Base-by-base conservation (phyloP, 257 asterid species). In the Forsythia suspensa region DNA sequence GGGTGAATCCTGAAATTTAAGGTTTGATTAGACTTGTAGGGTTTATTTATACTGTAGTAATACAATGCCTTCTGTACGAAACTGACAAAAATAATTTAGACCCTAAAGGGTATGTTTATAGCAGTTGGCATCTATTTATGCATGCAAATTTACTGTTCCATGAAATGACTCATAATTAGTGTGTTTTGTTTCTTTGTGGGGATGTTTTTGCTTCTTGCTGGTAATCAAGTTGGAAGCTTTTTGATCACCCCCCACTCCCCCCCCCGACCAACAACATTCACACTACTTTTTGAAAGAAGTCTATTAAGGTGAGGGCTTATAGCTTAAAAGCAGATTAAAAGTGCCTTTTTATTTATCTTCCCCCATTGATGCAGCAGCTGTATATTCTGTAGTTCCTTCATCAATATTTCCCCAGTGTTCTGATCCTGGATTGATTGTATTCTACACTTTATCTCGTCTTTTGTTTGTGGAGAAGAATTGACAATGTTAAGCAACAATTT, bases 301-400 rank as follows among this genome's bases (percentile, higher is more conserved):
- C 34, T 29, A 29, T 6, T 75, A 76, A 51, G 73, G 46, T 75
- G 70, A 85, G 80, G 77, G 87, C 85, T 84, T 79, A 80, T 75
- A 81, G 81, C 73, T 69, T 71, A 78, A 89, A 91, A 87, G 90
- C 91, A 77, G 85, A 89, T 63, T 63, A 87, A 79, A 81, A 83
- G 86, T 55, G 55, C 85, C 85, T 81, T 89, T 90, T 71, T 73
- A 4, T 52, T 80, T 69, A 63, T 70, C 70, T 76, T 71, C 74
- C 70, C 81, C 83, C 88, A 77, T 81, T 83, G 80, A 76, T 80
- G 78, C 20, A 46, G 80, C 86, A 46, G 80, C 86, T 84, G 70
- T 61, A 76, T 82, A 82, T 84, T 72, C 87, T 70, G 38, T 66
- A 40, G 65, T 55, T 83, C 77, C 78, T 34, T 44, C 38, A 77